These are phyloP conservation scores for Ascosphaera pollenicola DNA, from an alignment of 2,329 filamentous ascomycete species.

Conservation along the genomic window DNA sequence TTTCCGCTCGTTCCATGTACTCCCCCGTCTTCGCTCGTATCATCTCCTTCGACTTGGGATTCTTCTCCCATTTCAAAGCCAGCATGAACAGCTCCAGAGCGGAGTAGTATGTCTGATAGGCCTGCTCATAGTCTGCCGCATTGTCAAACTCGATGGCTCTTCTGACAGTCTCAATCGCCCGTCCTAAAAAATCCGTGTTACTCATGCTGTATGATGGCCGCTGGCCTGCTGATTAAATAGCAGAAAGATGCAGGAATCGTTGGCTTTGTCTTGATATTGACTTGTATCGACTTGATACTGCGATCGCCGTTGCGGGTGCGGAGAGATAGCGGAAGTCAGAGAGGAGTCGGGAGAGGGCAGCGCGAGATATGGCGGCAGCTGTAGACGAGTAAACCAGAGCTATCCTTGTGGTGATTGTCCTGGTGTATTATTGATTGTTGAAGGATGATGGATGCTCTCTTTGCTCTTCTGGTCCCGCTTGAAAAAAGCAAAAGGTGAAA, in stretches of 20 bases:
- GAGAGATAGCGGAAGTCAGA: no score
- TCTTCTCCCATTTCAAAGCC: slow-evolving; percentile 99
- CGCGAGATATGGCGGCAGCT: no score
- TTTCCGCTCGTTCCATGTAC: slow-evolving; percentile 98
- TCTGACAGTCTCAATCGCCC: slow-evolving; percentile 90
- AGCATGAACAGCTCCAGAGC: slow-evolving; percentile 97
- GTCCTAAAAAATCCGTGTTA: slow-evolving; percentile 88
- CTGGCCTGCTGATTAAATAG: no score
- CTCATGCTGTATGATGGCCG: slow-evolving; percentile 40
- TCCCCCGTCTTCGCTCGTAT: slow-evolving; percentile 86
- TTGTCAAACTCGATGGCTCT: slow-evolving; percentile 96
- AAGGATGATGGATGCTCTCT: no score
- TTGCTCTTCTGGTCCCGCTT: no score
- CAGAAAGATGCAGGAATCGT: background rate
- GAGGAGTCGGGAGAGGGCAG: no score
- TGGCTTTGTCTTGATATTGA: background rate
- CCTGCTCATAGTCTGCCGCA: slow-evolving; percentile 87
- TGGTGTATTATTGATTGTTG: no score
- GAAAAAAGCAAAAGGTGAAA: no score
- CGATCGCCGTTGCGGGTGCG: no score
- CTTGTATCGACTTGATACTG: no score
- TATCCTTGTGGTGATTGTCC: no score
- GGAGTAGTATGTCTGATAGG: slow-evolving; percentile 89
- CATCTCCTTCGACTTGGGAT: slow-evolving; percentile 89
- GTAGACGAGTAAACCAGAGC: no score